These are phyloP conservation scores for Rosa chinensis DNA, from an alignment of 306 rosid species.

Conservation along the genomic window DNA sequence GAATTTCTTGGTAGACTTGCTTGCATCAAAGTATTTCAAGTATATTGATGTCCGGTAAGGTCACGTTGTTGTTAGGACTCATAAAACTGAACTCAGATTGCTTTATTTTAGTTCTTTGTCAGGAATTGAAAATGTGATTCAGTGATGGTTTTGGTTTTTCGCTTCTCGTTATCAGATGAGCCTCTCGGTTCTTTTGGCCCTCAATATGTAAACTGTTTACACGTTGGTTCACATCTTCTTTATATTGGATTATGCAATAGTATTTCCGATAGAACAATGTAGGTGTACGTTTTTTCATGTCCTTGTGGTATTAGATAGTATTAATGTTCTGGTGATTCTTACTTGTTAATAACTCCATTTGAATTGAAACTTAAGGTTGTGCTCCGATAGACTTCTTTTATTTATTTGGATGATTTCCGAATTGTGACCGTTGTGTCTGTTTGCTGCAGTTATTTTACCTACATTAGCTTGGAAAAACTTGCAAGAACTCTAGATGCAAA, in stretches of 20 bases:
- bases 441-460: constrained; percentile 76
- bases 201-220: background rate
- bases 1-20: constrained; percentile 52
- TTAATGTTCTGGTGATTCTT: background rate
- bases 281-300: background rate
- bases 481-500: constrained; percentile 54
- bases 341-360: background rate
- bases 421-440: background rate
- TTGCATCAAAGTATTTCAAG: constrained; percentile 65
- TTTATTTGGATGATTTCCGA: background rate
- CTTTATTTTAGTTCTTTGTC: background rate
- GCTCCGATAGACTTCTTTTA: background rate
- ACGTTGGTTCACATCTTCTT: background rate
- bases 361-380: background rate
- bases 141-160: background rate
- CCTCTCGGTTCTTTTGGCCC: background rate
- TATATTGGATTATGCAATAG: background rate
- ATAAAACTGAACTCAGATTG: background rate
- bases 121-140: background rate
- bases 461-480: constrained; percentile 67
- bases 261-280: background rate
- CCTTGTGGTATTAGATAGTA: background rate
- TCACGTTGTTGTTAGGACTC: constrained; percentile 6
- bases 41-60: constrained; percentile 80
- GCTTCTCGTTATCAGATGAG: too few relatives aligned